Conservation (phyloP, 1,284 basidiomycete genomes). For the Phaffia rhodozyma region DNA sequence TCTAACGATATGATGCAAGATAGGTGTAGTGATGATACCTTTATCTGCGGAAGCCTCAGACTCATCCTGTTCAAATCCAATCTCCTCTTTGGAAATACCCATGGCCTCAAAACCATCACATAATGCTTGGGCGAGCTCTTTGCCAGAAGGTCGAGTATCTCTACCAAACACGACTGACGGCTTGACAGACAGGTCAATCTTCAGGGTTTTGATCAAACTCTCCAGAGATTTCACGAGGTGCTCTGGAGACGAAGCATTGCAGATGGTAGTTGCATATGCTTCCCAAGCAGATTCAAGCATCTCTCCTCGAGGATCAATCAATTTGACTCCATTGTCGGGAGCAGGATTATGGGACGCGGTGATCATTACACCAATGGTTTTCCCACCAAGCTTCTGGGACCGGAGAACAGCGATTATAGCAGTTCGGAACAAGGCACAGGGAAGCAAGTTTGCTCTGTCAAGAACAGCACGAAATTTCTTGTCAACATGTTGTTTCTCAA, state of each 20-base stretch:
- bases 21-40: slow-evolving; percentile 84
- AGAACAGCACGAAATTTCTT: not conserved
- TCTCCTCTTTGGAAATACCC: slow-evolving; percentile 43
- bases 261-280: slow-evolving; percentile 69
- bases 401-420: slow-evolving; percentile 81
- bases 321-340: slow-evolving; percentile 96
- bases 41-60: slow-evolving; percentile 33
- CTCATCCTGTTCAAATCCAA: slow-evolving; percentile 20
- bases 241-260: slow-evolving; percentile 66
- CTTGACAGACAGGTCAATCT: slow-evolving; percentile 67
- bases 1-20: slow-evolving; percentile 89
- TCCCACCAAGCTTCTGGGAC: slow-evolving; percentile 79
- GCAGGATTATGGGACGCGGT: slow-evolving; percentile 94
- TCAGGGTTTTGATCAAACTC: slow-evolving; percentile 50
- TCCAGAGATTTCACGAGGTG: slow-evolving; percentile 60
- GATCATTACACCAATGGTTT: slow-evolving; percentile 94
- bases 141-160: slow-evolving; percentile 85
- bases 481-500: not conserved
- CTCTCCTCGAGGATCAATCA: slow-evolving; percentile 95
- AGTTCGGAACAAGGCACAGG: slow-evolving; percentile 84
- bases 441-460: slow-evolving; percentile 62
- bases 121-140: slow-evolving; percentile 66
- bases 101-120: slow-evolving; percentile 65
- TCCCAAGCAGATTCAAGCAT: slow-evolving; percentile 99
- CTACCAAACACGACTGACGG: slow-evolving; percentile 78